Conservation (phyloP, 192 early-diverging fungal genomes). For the Umbelopsis sp. region DNA sequence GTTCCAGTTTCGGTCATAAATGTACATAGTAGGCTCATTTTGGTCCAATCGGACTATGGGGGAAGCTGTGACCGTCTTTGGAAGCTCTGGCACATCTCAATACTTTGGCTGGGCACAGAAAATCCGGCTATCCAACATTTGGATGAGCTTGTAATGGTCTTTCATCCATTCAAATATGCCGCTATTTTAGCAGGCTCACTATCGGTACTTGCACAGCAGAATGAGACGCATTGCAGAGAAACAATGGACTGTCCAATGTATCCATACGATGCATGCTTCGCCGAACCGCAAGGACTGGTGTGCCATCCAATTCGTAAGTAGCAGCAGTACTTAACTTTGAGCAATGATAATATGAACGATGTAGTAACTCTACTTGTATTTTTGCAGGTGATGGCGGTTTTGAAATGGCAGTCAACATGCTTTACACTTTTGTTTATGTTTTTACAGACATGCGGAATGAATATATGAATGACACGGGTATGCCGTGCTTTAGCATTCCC, state of each 20-base stretch:
- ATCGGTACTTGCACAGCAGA: neutral
- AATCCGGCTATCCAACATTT: neutral
- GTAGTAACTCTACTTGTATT: neutral
- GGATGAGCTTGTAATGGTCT: conserved; percentile 5
- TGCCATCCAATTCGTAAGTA: conserved; percentile 31
- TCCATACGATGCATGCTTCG: conserved; percentile 38
- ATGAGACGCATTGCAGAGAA: conserved; percentile 26
- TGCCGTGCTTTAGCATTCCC: conserved; percentile 36
- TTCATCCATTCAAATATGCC: neutral
- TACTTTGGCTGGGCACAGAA: neutral
- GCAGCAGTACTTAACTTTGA: too few relatives aligned
- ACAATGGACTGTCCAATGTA: conserved; percentile 36
- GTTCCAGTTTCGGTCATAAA: too few relatives aligned
- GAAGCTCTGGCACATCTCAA: too few relatives aligned
- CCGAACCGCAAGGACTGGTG: conserved; percentile 28
- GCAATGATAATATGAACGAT: neutral
- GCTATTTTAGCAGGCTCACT: neutral
- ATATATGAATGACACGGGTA: conserved; percentile 29
- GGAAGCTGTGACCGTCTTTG: too few relatives aligned
- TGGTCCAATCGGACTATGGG: too few relatives aligned
- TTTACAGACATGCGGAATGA: conserved; percentile 10
- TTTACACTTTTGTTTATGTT: conserved; percentile 29
- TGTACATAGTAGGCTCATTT: too few relatives aligned
- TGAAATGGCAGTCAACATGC: conserved; percentile 26
- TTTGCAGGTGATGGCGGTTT: conserved; percentile 26